Base-by-base conservation (phyloP, 805 yeast species). In the Saccharomyces paradoxus region DNA sequence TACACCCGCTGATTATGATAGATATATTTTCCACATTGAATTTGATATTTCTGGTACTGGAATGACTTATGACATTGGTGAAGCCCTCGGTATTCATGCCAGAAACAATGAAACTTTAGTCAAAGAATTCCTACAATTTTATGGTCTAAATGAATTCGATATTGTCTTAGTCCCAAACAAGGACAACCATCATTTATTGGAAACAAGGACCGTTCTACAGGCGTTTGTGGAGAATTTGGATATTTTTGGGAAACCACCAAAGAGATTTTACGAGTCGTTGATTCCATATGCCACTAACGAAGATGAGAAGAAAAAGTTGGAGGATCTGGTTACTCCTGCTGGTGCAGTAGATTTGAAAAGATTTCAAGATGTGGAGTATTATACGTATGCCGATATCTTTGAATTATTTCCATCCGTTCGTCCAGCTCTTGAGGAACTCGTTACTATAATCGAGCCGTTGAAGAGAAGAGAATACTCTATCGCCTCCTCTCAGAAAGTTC, bases 381-480 rank as follows among this genome's bases (percentile, higher is more conserved):
- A 77, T 69, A 81, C 87, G 31, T 92, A 87, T 68, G 87, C 83
- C 52, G 98, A 92, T 69, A 79, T 91, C 57, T 79, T 91, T 61
- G 81, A 81, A 61, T 81, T 86, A 67, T 92, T 87, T 79, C 77
- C 81, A 62, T 83, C 91, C 55, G 96, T 92, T 26, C 83, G 84
- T 70, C 97, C 97, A 27, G 63, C 82, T 3, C 75, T 86, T 55
- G 78, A 76, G 54, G 89, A 87, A 26, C 78, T 92, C 63, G 81
- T 86, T 37, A 79, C 79, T 62, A 72, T 92, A 55, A 80, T 92
- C 60, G 82, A 96, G 24, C 91, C 96, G 17, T 79, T 91, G 68
- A 92, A 92, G 78, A 86, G 98, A 77, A 87, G 98, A 77, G 98
- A 92, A 74, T 92, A 92, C 71, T 92, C 97, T 13, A 92, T 92